Conservation (phyloP, 2,329 filamentous ascomycete species). For the Penicillium sp. region DNA sequence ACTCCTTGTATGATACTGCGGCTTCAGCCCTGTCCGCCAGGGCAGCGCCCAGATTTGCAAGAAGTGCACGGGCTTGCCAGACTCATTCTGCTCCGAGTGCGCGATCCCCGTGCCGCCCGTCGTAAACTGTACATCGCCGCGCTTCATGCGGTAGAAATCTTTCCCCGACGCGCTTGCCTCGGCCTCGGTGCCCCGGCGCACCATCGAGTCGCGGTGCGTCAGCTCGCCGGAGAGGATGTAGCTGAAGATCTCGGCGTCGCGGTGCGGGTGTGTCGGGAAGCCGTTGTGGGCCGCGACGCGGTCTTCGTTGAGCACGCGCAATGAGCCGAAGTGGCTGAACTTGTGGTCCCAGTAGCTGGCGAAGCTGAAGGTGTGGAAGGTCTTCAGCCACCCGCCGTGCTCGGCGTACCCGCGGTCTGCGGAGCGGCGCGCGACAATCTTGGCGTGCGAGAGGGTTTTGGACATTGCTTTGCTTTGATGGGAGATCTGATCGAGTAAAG, state of each 20-base stretch:
- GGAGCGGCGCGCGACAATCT: conserved; percentile 76
- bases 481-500: too few relatives aligned
- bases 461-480: conserved; percentile 53
- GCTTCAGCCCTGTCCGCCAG: conserved; percentile 73
- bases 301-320: conserved; percentile 89
- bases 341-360: conserved; percentile 71
- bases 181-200: conserved; percentile 68
- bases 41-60: conserved; percentile 88
- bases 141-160: conserved; percentile 71
- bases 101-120: conserved; percentile 81
- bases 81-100: conserved; percentile 83
- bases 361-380: conserved; percentile 86
- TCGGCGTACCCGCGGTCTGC: conserved; percentile 74
- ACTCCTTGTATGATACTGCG: conserved; percentile 75
- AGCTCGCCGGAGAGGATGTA: conserved; percentile 86
- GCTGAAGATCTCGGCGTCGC: conserved; percentile 87
- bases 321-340: conserved; percentile 72
- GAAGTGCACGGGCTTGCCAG: conserved; percentile 75
- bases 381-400: conserved; percentile 86
- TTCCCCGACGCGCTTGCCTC: conserved; percentile 62
- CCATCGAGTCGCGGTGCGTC: conserved; percentile 86
- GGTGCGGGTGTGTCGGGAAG: conserved; percentile 84
- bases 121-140: conserved; percentile 88
- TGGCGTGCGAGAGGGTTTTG: conserved; percentile 68
- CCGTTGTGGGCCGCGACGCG: conserved; percentile 74